Evolutionary conservation across 1,284 basidiomycete species (phyloP), one percentile per base, ranked within the genome.

Genomic region (Pulveroboletus sp.): DNA sequence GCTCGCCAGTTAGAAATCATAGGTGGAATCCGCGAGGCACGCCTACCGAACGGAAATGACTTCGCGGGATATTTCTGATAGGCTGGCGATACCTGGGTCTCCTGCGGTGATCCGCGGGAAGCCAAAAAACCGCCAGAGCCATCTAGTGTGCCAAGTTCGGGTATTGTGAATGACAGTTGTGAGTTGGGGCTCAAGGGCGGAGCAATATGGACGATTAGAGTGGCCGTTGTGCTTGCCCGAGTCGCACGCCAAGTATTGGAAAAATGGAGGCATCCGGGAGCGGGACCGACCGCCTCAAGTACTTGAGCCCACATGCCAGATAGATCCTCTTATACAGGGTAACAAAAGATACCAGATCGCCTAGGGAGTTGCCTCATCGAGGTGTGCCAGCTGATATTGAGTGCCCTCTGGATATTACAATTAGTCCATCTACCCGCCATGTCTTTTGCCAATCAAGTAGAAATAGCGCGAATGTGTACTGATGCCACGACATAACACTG

Each of bases 391-490:
- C 29, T 39, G 39, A 54, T 47, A 54, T 52, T 46, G 54, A 44
- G 44, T 47, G 38, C 43, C 44, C 45, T 67, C 50, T 40, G 35
- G 59, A 59, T 57, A 58, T 64, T 65, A 67, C 59, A 58, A 60
- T 47, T 43, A 56, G 53, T 29, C 57, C 48, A 26, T 59, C 51
- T 54, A 62, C 57, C 24, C 28, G 57, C 53, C 59, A 60, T 55
- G 49, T 46, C 45, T 56, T 54, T 56, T 12, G 55, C 43, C 43
- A 33, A 54, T 49, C 47, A 33, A 66, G 49, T 43, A 63, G 50
- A 42, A 49, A 63, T 52, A 51, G 31, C 52, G 62, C 49, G 51
- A 58, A 52, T 39, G 54, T 29, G 51, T 45, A 55, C 49, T 45
- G 38, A 39, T 44, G 50, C 40, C 56, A 49, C 49, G 53, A 58